phyloP scores from a whole-genome alignment of 768 basidiomycete species.

The Coprinopsis marcescibilis region DNA sequence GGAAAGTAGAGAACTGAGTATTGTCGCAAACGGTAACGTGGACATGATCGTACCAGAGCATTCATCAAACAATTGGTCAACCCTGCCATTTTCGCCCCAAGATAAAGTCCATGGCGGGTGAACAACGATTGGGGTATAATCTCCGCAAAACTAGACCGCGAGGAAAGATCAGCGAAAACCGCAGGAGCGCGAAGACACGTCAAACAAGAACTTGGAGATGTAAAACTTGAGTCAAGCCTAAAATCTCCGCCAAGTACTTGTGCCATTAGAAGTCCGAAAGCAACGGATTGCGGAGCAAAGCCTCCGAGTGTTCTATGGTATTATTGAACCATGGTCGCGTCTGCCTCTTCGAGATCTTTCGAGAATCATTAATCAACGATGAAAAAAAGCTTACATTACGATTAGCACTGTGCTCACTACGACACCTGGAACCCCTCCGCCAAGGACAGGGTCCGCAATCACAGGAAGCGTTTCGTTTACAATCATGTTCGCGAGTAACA shows the following conservation, averaged over 20 bases:
- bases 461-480: constrained; percentile 85
- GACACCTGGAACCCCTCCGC: constrained; percentile 73
- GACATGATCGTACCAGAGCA: constrained; percentile 48
- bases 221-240: too few relatives aligned
- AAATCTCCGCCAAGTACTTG: too few relatives aligned
- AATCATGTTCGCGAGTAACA: constrained; percentile 87
- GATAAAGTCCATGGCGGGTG: constrained; percentile 82
- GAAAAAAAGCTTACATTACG: constrained; percentile 64
- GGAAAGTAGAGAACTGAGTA: constrained; percentile 1
- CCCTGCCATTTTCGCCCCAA: constrained; percentile 82
- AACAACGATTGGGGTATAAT: constrained; percentile 93
- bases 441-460: constrained; percentile 73
- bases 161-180: background rate
- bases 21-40: constrained; percentile 4
- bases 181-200: too few relatives aligned
- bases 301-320: too few relatives aligned
- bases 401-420: constrained; percentile 80
- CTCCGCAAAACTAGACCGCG: constrained; percentile 72
- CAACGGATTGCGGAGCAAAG: too few relatives aligned
- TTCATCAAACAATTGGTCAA: constrained; percentile 66
- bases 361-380: too few relatives aligned
- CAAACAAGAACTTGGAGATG: too few relatives aligned
- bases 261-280: too few relatives aligned
- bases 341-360: too few relatives aligned
- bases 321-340: too few relatives aligned